Percentiles rank a stretch among this genome's conserved stretches.
phyloP scores from a whole-genome alignment of 2,329 filamentous ascomycete species.

The Phialophora macrospora region DNA sequence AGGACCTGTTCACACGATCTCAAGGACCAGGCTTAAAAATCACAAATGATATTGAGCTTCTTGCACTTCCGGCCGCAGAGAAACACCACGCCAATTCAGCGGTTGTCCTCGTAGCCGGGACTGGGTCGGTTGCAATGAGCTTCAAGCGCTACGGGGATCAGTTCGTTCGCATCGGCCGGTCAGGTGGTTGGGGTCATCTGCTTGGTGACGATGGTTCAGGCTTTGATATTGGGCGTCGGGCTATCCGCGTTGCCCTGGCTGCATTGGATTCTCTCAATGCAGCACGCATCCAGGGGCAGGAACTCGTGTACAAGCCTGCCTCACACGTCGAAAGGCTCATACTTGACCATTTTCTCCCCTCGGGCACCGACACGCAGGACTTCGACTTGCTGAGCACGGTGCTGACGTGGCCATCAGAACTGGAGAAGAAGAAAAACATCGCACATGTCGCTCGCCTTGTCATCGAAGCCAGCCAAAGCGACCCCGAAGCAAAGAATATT shows the following conservation, averaged over 20 bases:
- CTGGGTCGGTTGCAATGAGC: conserved; percentile 51
- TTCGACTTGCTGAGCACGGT: conserved; percentile 20
- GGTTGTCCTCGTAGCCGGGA: conserved; percentile 51
- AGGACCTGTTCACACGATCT: conserved; percentile 41
- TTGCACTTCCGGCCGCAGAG: conserved; percentile 41
- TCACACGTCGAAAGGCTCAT: conserved; percentile 3
- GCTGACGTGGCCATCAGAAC: conserved; percentile 3
- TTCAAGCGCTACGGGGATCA: conserved; percentile 40
- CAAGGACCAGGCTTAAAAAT: conserved; percentile 40
- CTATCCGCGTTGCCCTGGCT: conserved; percentile 44
- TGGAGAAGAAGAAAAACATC: conserved; percentile 16
- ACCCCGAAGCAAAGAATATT: conserved; percentile 14
- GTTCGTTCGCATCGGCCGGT: conserved; percentile 43
- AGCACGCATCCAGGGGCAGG: neutral
- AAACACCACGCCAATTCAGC: conserved; percentile 35
- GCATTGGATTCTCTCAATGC: conserved; percentile 40
- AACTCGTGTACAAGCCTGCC: neutral
- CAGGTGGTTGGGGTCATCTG: conserved; percentile 53
- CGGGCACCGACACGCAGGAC: neutral
- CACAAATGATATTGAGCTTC: conserved; percentile 50
- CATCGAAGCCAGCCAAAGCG: conserved; percentile 11
- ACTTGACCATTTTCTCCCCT: neutral
- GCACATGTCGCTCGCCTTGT: conserved; percentile 18
- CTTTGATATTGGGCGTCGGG: conserved; percentile 49
- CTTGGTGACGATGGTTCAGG: conserved; percentile 54